Base-by-base conservation (phyloP, 305 asterid genomes). In the Solanum aculeatissimum region DNA sequence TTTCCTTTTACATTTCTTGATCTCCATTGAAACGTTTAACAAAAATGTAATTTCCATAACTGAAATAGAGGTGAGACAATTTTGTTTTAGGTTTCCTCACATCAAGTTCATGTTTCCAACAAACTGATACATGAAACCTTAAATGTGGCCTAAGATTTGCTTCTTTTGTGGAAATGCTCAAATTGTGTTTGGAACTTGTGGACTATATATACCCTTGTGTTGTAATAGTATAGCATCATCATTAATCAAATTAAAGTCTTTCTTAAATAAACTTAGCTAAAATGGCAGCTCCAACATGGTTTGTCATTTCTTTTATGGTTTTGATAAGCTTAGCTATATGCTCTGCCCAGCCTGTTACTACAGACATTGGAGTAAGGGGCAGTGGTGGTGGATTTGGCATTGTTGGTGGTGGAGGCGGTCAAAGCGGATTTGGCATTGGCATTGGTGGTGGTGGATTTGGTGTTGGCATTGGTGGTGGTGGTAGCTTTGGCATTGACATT, bases 251-350 rank as follows among this genome's bases (percentile, higher is more conserved):
- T 77, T 65, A 5, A 16, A 49, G 65, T 40, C 62, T 53, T n/a
- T 38, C 23, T 58, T 35, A 12, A 23, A 32, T 32, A 70, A 23
- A 25, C 35, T 58, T 62, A 70, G 65, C 45, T 77, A 84, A 45
- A 83, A 89, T 87, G 91, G 80, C 53, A 18, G 60, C 77, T 62
- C 83, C 83, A 63, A 88, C 57, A 68, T 66, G 87, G 55, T 23
- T 21, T 72, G 32, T 32, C 75, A 32, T 85, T 23, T 65, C 27
- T 23, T 80, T 86, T 10, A 72, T 87, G 69, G 84, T 58, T 71
- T 51, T 77, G 15, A 12, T 87, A 62, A 6, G 82, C 68, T 79
- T 89, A 38, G 65, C 86, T 43, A 13, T 83, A 55, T 87, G 84
- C 58, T 84, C 84, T n/a, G 86, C 86, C 6, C 81, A 84, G 47